phyloP scores from a whole-genome alignment of 2,329 filamentous ascomycete genomes.

The Ophiostoma sp. region DNA sequence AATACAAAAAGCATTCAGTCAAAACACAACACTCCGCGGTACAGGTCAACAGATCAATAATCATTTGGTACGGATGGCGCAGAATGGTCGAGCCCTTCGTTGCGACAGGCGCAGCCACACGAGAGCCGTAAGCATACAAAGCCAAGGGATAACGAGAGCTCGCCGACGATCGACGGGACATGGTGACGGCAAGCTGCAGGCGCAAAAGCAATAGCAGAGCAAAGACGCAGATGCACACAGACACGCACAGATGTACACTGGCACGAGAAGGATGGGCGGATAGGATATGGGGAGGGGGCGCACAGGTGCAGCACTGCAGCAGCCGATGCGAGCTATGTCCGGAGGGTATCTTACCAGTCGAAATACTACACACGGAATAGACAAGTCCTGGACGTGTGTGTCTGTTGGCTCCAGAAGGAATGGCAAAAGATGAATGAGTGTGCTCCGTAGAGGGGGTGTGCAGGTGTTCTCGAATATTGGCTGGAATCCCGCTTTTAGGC shows the following conservation, averaged over 20 bases:
- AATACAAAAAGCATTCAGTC: not conserved
- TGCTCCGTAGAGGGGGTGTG: not conserved
- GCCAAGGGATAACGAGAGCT: not conserved
- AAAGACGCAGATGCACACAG: not conserved
- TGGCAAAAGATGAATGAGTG: not conserved
- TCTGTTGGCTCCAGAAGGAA: not conserved
- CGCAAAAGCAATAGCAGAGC: not conserved
- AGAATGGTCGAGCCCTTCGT: conserved; percentile 1
- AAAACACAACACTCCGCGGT: not conserved
- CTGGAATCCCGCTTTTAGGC: conserved; percentile 3
- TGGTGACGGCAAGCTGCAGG: conserved; percentile 3
- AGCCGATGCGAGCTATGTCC: conserved; percentile 7
- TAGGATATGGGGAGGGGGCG: not conserved
- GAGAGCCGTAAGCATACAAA: not conserved
- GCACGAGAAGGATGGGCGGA: not conserved
- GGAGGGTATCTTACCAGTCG: not conserved
- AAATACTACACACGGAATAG: conserved; percentile 8
- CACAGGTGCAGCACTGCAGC: not conserved
- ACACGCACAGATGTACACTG: too few species aligned
- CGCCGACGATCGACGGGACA: not conserved
- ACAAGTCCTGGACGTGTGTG: not conserved
- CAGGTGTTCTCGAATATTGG: conserved; percentile 17
- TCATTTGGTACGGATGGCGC: not conserved
- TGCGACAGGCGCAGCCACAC: not conserved
- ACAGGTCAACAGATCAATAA: not conserved